phyloP scores from a whole-genome alignment of 352 stramenopile species.

The Achlya hypogyna region DNA sequence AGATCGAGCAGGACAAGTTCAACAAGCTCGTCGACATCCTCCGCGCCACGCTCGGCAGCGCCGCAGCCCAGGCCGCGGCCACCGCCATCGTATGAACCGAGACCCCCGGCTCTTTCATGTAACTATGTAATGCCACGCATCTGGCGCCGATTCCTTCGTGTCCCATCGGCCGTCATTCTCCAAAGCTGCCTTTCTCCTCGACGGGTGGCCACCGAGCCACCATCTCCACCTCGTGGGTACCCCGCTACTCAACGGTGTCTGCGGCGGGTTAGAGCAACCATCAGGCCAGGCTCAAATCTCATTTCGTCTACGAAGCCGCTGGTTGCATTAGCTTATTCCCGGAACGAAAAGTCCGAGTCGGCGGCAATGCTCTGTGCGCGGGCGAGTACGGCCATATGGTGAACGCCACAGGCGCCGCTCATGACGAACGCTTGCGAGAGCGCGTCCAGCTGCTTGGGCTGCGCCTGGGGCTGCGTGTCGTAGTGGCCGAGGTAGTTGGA shows the following conservation, averaged over 20 bases:
- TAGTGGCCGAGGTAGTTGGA: slow-evolving; percentile 84
- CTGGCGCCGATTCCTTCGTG: no score
- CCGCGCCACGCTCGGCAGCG: background rate
- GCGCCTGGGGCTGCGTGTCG: slow-evolving; percentile 81
- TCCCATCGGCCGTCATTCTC: no score
- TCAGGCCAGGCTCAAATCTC: background rate
- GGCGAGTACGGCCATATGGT: slow-evolving; percentile 79
- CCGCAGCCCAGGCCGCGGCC: background rate
- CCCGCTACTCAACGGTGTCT: no score
- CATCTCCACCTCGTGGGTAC: no score
- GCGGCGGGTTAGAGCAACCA: no score
- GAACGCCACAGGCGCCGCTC: slow-evolving; percentile 74
- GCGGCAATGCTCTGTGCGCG: slow-evolving; percentile 53
- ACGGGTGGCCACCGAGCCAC: no score
- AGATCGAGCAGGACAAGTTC: slow-evolving; percentile 19
- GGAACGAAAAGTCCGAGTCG: slow-evolving; percentile 79
- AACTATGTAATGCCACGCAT: no score
- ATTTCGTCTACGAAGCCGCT: no score
- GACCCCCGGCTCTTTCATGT: background rate
- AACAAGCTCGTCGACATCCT: slow-evolving; percentile 16
- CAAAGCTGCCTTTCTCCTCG: no score
- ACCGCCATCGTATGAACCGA: slow-evolving; percentile 1
- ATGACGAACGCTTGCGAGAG: slow-evolving; percentile 51
- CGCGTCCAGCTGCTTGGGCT: slow-evolving; percentile 69
- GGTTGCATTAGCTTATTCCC: slow-evolving; percentile 30